A percentile compares a stretch with the other conserved stretches of the same genome.
phyloP scores from a whole-genome alignment of 345 rosid genomes.

The Garcia nutans region DNA sequence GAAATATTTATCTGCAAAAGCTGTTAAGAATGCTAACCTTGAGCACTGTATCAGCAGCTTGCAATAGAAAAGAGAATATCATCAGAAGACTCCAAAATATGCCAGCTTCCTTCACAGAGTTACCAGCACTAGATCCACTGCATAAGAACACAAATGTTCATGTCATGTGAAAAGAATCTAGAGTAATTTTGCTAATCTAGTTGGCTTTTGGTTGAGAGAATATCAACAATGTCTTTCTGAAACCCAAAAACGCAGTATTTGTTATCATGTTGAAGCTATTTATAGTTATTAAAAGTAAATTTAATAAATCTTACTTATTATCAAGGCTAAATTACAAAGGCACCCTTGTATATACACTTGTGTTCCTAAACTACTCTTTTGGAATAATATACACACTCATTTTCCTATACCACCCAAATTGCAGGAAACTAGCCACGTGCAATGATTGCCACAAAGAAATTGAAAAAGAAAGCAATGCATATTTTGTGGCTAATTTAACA shows the following conservation, averaged over 20 bases:
- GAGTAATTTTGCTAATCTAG: background rate
- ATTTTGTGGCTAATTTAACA: background rate
- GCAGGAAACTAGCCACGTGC: background rate
- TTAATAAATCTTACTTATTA: background rate
- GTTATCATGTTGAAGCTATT: background rate
- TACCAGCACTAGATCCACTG: slow-evolving; percentile 79
- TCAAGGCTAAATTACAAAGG: background rate
- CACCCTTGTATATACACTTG: too few species aligned
- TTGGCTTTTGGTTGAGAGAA: background rate
- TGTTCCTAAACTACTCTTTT: too few species aligned
- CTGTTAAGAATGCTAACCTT: slow-evolving; percentile 52
- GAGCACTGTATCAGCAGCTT: slow-evolving; percentile 85
- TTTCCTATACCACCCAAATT: background rate
- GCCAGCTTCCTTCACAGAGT: slow-evolving; percentile 70
- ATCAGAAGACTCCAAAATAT: slow-evolving; percentile 90
- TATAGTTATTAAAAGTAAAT: background rate
- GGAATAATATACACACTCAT: too few species aligned
- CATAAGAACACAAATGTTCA: slow-evolving; percentile 29
- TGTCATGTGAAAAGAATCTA: slow-evolving; percentile 3
- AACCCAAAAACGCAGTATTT: background rate
- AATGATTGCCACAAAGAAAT: background rate
- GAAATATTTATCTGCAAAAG: background rate
- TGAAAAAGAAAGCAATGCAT: background rate
- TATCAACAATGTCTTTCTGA: background rate
- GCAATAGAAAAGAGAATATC: slow-evolving; percentile 80